phyloP scores from a whole-genome alignment of 176 grass and related monocot species.

The Bonia amplexicaulis region DNA sequence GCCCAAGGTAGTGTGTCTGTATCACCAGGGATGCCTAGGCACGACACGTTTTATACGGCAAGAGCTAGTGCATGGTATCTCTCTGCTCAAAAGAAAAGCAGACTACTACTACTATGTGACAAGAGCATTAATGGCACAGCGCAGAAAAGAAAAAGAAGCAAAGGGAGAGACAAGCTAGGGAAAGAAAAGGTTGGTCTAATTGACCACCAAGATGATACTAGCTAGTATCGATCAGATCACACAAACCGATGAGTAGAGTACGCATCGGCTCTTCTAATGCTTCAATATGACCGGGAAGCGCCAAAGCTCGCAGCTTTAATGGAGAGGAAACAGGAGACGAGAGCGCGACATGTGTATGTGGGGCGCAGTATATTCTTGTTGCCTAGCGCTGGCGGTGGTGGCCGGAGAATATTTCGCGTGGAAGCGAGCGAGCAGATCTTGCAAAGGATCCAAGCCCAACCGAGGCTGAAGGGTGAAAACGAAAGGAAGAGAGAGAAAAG shows the following conservation, averaged over 20 bases:
- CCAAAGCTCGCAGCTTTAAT: constrained; percentile 35
- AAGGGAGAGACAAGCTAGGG: constrained; percentile 36
- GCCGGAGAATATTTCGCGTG: constrained; percentile 36
- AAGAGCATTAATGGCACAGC: constrained; percentile 52
- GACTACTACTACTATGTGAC: constrained; percentile 28
- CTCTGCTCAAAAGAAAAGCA: constrained; percentile 31
- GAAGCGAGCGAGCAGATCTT: constrained; percentile 45
- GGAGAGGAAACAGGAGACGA: neutral
- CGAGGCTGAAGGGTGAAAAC: constrained; percentile 10
- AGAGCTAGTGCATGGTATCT: neutral
- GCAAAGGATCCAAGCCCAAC: constrained; percentile 8
- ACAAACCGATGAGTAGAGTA: constrained; percentile 19
- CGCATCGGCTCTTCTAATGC: constrained; percentile 21
- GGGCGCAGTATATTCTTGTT: constrained; percentile 50
- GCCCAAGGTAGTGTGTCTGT: constrained; percentile 15
- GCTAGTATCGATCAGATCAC: constrained; percentile 20
- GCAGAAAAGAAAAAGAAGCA: constrained; percentile 45
- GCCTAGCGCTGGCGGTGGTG: constrained; percentile 42
- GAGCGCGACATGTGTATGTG: constrained; percentile 27
- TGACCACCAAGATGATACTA: constrained; percentile 35
- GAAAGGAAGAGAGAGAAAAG: neutral
- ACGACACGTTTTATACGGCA: constrained; percentile 47
- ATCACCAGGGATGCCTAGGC: constrained; percentile 5
- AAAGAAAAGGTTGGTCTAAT: constrained; percentile 47
- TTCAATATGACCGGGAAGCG: constrained; percentile 28